Base-by-base conservation (phyloP, 2,329 filamentous ascomycete species). In the Hypoxylon sp. region DNA sequence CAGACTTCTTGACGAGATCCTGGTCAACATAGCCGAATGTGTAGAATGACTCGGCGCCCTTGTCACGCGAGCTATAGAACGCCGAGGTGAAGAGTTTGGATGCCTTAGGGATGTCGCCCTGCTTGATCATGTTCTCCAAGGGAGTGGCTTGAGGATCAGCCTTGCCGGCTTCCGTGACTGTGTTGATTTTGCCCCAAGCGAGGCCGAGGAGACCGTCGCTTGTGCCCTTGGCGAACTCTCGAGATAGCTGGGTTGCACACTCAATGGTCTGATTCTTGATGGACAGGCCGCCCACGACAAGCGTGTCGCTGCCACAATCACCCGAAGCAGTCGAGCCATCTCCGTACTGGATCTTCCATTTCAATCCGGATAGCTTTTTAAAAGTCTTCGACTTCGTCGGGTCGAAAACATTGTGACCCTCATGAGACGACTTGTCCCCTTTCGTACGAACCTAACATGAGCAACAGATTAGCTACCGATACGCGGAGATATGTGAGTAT, bases 21-120 rank as follows among this genome's bases (percentile, higher is more conserved):
- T 89, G 74, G 71, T 92, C 90, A 72, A 93, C 89, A 76, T 82
- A 90, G 18, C 91, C 91, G 68, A 93, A 92, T 1, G 90, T 92
- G 79, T 90, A 93, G 80, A 91, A 93, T 0, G 84, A 85, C 40
- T 83, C 81, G 44, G 74, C 69, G 32, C 79, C 73, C 56, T 82
- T 77, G 71, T 89, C 85, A 46, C 83, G 80, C 77, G 82, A 80
- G 70, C 84, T 83, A 68, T 87, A 87, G 46, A 91, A 82, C 60
- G 87, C 87, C 18, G 83, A 86, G 0, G 89, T 91, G 78, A 91
- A 91, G 5, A 91, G 80, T 72, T 87, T 81, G 1, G 82, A 74
- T 0, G 79, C 79, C 48, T 81, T 77, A 2, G 84, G 81, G 77
- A 87, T 64, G 73, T 79, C 77, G 0, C 75, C 65, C 71, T 80